Base-by-base conservation (phyloP, 2,329 filamentous ascomycete species). In the Cercospora sesami region DNA sequence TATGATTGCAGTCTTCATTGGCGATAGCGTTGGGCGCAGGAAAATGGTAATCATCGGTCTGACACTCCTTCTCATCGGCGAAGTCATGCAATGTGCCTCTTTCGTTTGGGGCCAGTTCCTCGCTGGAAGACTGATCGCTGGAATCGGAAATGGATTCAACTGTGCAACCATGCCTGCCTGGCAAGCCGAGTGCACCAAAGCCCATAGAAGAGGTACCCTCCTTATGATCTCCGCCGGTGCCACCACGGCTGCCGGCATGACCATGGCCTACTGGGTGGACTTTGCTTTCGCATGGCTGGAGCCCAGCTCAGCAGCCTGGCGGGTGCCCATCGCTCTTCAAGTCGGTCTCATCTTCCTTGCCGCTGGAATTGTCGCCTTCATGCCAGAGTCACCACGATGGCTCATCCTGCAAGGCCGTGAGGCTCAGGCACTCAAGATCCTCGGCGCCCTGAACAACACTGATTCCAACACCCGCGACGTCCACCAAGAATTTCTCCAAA, bases 21-120 rank as follows among this genome's bases (percentile, higher is more conserved):
- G 87, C 39, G 88, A 90, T 69, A 79, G 81, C 5, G 81, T 89
- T 30, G 87, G 87, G 23, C 81, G 87, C 26, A 82, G 83, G 75
- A 80, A 84, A 30, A 84, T 83, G 5, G 87, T 88, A 59, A 86
- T 89, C 72, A 80, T 86, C 7, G 88, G 88, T 12, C 84, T 85
- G 5, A 69, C 80, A 8, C 82, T 90, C 69, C 86, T 89, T 82
- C 79, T 87, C 23, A 64, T 88, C 36, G 87, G 87, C 21, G 86
- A 87, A 45, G 79, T 86, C 16, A 83, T 90, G 33, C 89, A 90
- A 73, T 78, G 86, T n/a, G 76, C 83, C 10, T 80, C 83, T 1
- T 85, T 82, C 70, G 74, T 79, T 66, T 80, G 83, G 18, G 79
- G 77, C 28, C 79, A 80, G 60, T 81, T 83, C 23, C 79, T 86